phyloP scores from a whole-genome alignment of 2,329 filamentous ascomycete genomes.

The Leptoxyphium fumago region DNA sequence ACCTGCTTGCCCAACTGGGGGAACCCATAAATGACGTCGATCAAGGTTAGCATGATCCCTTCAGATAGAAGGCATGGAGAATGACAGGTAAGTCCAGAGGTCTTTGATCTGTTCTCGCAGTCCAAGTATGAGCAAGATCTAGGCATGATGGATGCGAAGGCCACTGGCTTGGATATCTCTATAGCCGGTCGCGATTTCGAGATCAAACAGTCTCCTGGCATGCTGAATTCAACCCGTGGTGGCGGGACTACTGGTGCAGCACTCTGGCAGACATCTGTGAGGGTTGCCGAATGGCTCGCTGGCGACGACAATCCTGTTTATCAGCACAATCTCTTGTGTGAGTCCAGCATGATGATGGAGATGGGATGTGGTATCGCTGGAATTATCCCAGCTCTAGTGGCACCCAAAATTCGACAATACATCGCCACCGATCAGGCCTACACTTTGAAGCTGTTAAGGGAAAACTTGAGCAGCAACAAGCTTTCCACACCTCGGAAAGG shows the following conservation, averaged over 20 bases:
- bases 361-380: slow-evolving; percentile 81
- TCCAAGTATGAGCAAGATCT: slow-evolving; percentile 60
- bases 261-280: slow-evolving; percentile 80
- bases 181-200: slow-evolving; percentile 56
- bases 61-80: neutral
- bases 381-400: slow-evolving; percentile 56
- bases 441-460: slow-evolving; percentile 58
- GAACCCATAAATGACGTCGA: slow-evolving; percentile 7
- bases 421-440: slow-evolving; percentile 82
- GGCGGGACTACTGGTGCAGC: slow-evolving; percentile 65
- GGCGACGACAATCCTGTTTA: slow-evolving; percentile 49
- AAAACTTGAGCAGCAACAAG: slow-evolving; percentile 45
- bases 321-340: slow-evolving; percentile 35
- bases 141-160: slow-evolving; percentile 67
- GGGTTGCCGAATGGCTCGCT: slow-evolving; percentile 68
- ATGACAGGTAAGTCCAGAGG: slow-evolving; percentile 43
- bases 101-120: slow-evolving; percentile 73
- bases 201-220: slow-evolving; percentile 68
- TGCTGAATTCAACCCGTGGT: slow-evolving; percentile 62
- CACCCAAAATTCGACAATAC: slow-evolving; percentile 46
- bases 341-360: slow-evolving; percentile 53
- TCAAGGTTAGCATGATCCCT: slow-evolving; percentile 8
- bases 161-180: slow-evolving; percentile 41
- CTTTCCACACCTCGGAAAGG: neutral
- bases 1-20: neutral